Evolutionary conservation across 192 early-diverging fungal genomes (phyloP), one percentile per base, ranked within the genome.

Genomic region (Physocladia obscura): DNA sequence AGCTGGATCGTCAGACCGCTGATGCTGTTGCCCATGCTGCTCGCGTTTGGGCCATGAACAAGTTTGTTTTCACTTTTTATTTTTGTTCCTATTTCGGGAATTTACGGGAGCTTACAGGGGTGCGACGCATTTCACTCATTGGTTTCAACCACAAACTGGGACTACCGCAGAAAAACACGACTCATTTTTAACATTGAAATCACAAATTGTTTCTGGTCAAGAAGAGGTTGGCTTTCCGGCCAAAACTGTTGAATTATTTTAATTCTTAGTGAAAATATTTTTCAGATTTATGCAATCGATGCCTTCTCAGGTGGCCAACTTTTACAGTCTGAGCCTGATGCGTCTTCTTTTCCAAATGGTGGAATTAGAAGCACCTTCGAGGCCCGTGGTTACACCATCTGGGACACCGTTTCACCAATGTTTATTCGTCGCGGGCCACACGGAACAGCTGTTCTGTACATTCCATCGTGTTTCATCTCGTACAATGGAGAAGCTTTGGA

Each of bases 131-230:
- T 99, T 95, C 76, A 98, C 95, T 40, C 97, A 99, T 84, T 98
- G 95, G 95, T 99, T 99, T 91, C 97, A 99, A 86, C 97, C 97
- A 73, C 93, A 97, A 85, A 99, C 96, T 15, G 97, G 91, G 57
- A 88, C 93, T 51, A 99, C 97, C 51, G 97, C 97, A 65, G 95
- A 97, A 85, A 99, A 99, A 87, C 97, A 99, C 81, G 97, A 99
- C 85, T 88, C 93, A 52, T 99, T 99, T 87, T 82, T 99, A 76
- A 89, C 90, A 26, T 80, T 99, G 35, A 92, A 93, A 76, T 88
- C 88, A 44, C 89, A 80, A 69, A 91, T 92, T 57, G 87, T 86
- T 67, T 83, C 87, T 59, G 91, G 91, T 44, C 89, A 93, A 68
- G 93, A 95, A 76, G 94, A 96, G 85, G 84, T 90, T 52, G 48